Conservation (phyloP, 2,329 filamentous ascomycete genomes). For the Lasiodiplodia gonubiensis region DNA sequence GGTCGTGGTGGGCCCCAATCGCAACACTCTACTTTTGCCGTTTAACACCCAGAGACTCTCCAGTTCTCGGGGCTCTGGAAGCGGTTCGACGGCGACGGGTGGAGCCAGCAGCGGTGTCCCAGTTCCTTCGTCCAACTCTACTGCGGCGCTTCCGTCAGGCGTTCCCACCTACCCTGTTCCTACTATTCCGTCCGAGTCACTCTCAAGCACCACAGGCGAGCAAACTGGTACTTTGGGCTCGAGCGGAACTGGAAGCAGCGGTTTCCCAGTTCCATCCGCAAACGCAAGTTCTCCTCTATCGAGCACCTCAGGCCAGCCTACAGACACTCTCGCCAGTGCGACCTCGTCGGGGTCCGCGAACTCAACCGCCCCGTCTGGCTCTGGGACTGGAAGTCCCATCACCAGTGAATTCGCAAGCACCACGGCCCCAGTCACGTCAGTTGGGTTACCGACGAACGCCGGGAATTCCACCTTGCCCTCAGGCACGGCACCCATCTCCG, state of each 20-base stretch:
- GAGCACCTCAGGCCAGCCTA: too few relatives aligned
- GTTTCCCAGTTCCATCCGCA: neutral
- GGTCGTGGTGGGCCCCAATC: neutral
- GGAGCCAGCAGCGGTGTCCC: slow-evolving; percentile 5
- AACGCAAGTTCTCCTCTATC: slow-evolving; percentile 16
- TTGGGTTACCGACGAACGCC: neutral
- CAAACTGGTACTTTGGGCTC: neutral
- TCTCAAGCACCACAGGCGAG: neutral
- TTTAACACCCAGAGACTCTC: neutral
- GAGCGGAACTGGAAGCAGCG: slow-evolving; percentile 12
- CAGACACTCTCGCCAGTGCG: too few relatives aligned
- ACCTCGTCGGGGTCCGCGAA: neutral
- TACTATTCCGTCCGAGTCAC: neutral
- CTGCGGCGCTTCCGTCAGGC: neutral
- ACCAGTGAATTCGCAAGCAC: slow-evolving; percentile 2
- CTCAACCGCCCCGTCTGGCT: slow-evolving; percentile 4
- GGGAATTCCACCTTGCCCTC: neutral
- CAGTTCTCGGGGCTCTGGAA: neutral
- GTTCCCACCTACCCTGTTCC: neutral
- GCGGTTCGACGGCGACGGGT: neutral
- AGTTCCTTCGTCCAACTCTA: slow-evolving; percentile 1
- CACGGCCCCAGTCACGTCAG: slow-evolving; percentile 4
- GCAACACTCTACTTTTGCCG: slow-evolving; percentile 1
- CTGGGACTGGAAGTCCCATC: neutral
- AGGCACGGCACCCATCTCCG: neutral